Evolutionary conservation across 179 eudicot genomes (phyloP).

Genomic region (Vitellaria paradoxa): DNA sequence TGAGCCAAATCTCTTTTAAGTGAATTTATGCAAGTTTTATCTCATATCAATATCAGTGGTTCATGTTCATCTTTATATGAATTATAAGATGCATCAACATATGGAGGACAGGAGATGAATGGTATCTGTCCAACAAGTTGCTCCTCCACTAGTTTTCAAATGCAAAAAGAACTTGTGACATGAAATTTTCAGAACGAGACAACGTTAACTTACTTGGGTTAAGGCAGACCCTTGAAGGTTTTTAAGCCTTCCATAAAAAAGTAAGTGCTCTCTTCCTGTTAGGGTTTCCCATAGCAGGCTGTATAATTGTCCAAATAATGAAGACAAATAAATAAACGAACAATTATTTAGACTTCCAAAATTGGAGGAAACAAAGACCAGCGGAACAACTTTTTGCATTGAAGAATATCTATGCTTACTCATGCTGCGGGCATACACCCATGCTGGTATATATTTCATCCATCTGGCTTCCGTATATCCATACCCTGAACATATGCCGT

Average conservation of each 20-base stretch:
- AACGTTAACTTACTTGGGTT: constrained; percentile 45
- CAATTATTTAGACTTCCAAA: background rate
- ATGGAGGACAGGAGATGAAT: background rate
- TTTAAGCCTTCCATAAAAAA: constrained; percentile 94
- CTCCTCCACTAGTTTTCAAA: background rate
- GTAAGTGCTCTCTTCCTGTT: constrained; percentile 85
- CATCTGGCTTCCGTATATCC: constrained; percentile 61
- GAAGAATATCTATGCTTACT: constrained; percentile 43
- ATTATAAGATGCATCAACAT: background rate
- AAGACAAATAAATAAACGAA: background rate
- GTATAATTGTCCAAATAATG: constrained; percentile 16
- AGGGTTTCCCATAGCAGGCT: constrained; percentile 90
- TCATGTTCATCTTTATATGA: background rate
- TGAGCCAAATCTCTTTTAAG: too few species aligned
- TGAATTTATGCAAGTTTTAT: background rate
- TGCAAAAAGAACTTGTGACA: background rate
- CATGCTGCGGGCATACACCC: constrained; percentile 98
- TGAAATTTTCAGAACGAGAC: background rate
- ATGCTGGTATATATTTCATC: constrained; percentile 76
- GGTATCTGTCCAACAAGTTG: background rate
- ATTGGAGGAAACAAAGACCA: background rate
- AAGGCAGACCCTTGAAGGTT: constrained; percentile 77
- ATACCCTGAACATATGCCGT: constrained; percentile 70
- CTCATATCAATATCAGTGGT: background rate
- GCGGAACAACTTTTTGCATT: background rate